Conservation (phyloP, 805 yeast genomes). For the Sungouiozyma intestinalis region DNA sequence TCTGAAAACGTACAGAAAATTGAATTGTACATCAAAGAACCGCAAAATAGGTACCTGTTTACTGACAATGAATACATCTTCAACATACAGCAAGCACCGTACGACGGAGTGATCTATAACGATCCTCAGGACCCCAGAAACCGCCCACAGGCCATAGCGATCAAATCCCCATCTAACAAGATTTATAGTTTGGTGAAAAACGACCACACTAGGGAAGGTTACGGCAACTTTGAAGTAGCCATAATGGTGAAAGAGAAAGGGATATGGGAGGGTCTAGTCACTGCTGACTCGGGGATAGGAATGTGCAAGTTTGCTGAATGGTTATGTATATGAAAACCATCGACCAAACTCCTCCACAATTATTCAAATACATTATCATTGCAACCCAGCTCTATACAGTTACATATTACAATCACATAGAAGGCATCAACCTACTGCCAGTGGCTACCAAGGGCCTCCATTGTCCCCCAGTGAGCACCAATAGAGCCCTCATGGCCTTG, state of each 20-base stretch:
- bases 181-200: constrained; percentile 47
- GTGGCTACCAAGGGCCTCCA: too few relatives aligned
- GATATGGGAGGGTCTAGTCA: constrained; percentile 70
- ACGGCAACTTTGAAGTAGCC: constrained; percentile 50
- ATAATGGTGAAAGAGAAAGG: constrained; percentile 65
- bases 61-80: constrained; percentile 55
- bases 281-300: constrained; percentile 63
- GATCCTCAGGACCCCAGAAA: constrained; percentile 26
- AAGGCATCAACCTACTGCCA: too few relatives aligned
- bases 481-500: too few relatives aligned
- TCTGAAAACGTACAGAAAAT: constrained; percentile 56
- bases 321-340: constrained; percentile 38
- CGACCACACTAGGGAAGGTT: constrained; percentile 34
- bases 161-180: constrained; percentile 81
- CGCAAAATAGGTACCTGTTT: constrained; percentile 60
- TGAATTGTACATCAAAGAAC: constrained; percentile 76
- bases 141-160: constrained; percentile 41
- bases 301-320: constrained; percentile 92
- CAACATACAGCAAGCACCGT: constrained; percentile 50
- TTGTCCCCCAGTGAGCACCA: too few relatives aligned
- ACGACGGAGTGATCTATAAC: constrained; percentile 35
- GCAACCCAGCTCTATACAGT: background rate
- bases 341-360: background rate
- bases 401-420: background rate
- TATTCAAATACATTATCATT: background rate